Base-by-base conservation (phyloP, 306 rosid genomes). In the Lotus japonicus region DNA sequence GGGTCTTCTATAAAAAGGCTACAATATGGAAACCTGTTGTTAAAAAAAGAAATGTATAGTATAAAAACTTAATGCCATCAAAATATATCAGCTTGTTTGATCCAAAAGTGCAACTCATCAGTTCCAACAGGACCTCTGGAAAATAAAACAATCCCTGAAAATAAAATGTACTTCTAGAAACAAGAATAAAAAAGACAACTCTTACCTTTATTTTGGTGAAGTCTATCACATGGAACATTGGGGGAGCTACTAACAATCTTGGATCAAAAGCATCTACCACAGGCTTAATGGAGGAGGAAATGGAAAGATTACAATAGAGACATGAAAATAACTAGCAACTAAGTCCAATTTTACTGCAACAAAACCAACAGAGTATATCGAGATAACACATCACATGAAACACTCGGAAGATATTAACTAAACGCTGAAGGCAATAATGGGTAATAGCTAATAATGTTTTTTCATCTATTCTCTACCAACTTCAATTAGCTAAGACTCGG, bases 181-280 rank as follows among this genome's bases (percentile, higher is more conserved):
- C 36, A 38, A 51, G 26, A 43, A 62, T 15, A 16, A 28, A 61
- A 33, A 15, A 19, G 48, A 19, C 28, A 2, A n/a, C 17, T 18
- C 94, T 80, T 79, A 88, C 97, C 87, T 87, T 88, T 46, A 81
- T 61, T 73, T 85, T 87, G 74, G 84, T 78, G 72, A 95, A 95
- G 89, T 95, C 97, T 63, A 88, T 61, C 71, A 86, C 84, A 69
- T 95, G 99, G 76, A 77, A 83, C 52, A 81, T 83, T 45, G 97
- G 81, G 61, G 99, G 86, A 83, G 99, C 88, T 56, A 90, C 71
- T 77, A 95, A 80, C 48, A 95, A 80, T 78, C 97, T 87, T 62
- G 99, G 96, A 85, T 95, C 99, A 80, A 95, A 95, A 66, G 99
- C 99, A 84, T 95, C 99, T 43, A 95, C 97, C 59, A 95, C 99